Conservation (phyloP, 306 rosid genomes). For the barrel medic (Medicago truncatula) region DNA sequence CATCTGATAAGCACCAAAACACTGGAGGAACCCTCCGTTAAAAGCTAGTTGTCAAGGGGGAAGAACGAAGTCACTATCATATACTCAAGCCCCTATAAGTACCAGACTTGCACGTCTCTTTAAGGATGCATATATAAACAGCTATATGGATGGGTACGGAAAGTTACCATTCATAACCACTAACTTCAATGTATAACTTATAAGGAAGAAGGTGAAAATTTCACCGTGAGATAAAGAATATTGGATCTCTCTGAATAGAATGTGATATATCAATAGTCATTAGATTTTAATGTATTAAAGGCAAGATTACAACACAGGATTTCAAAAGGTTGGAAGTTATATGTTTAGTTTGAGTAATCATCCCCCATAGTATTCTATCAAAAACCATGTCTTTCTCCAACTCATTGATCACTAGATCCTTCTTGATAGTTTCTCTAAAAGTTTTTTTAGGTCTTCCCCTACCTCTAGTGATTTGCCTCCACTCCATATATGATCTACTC, state of each 20-base stretch:
- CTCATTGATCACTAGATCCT: no score
- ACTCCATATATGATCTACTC: no score
- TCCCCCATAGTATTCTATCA: not conserved
- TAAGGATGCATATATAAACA: slow-evolving; percentile 19
- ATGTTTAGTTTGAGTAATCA: not conserved
- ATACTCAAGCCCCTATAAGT: slow-evolving; percentile 1
- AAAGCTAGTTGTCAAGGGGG: not conserved
- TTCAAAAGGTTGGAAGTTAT: not conserved
- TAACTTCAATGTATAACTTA: not conserved
- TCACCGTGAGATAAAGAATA: not conserved
- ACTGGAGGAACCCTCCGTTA: not conserved
- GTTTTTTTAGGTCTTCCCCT: no score
- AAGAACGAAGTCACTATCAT: not conserved
- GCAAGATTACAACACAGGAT: not conserved
- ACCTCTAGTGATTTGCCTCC: no score
- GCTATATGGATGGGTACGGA: not conserved
- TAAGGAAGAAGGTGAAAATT: not conserved
- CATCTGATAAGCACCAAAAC: not conserved
- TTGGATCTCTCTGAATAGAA: slow-evolving; percentile 20
- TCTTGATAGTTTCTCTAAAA: no score
- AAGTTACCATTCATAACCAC: slow-evolving; percentile 8
- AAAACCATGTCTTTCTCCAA: no score
- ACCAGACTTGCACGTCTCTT: not conserved
- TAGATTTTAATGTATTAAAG: slow-evolving; percentile 19
- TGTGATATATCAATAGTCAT: not conserved